phyloP scores from a whole-genome alignment of 2,329 filamentous ascomycete genomes.

The Pestalotiopsis sp. region DNA sequence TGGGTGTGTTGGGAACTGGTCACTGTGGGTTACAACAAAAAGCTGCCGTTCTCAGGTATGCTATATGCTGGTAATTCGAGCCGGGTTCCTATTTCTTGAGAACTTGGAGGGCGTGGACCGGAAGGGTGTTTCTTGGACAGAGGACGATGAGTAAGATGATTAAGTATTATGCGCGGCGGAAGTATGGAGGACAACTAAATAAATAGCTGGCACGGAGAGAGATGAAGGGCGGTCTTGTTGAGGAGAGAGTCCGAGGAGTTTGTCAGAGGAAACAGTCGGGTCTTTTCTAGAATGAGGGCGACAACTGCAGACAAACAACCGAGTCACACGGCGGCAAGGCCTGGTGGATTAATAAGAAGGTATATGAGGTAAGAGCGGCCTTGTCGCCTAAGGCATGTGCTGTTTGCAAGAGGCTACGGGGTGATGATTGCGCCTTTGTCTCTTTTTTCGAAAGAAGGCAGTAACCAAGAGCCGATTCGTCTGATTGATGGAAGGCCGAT shows the following conservation, averaged over 20 bases:
- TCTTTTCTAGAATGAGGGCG: slow-evolving; percentile 9
- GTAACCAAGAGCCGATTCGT: neutral
- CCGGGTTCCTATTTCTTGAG: neutral
- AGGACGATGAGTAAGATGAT: neutral
- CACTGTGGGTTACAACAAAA: neutral
- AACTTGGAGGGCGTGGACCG: slow-evolving; percentile 2
- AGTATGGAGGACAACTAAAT: slow-evolving; percentile 5
- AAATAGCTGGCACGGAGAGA: neutral
- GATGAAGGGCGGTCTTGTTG: slow-evolving; percentile 4
- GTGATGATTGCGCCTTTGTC: slow-evolving; percentile 9
- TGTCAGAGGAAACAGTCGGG: slow-evolving; percentile 2
- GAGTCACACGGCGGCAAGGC: slow-evolving; percentile 12
- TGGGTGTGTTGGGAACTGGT: neutral
- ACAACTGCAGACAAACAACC: slow-evolving; percentile 1
- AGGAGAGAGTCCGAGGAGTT: neutral
- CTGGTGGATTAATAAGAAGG: neutral
- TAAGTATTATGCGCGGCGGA: neutral
- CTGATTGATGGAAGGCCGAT: neutral
- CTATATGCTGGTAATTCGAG: slow-evolving; percentile 1
- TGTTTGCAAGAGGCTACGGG: neutral
- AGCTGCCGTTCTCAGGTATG: slow-evolving; percentile 10
- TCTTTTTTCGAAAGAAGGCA: neutral
- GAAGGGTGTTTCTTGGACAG: neutral
- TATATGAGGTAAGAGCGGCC: slow-evolving; percentile 12
- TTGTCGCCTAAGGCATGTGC: slow-evolving; percentile 4